Conservation (phyloP, 179 eudicot genomes). For the Spinacia oleracea region DNA sequence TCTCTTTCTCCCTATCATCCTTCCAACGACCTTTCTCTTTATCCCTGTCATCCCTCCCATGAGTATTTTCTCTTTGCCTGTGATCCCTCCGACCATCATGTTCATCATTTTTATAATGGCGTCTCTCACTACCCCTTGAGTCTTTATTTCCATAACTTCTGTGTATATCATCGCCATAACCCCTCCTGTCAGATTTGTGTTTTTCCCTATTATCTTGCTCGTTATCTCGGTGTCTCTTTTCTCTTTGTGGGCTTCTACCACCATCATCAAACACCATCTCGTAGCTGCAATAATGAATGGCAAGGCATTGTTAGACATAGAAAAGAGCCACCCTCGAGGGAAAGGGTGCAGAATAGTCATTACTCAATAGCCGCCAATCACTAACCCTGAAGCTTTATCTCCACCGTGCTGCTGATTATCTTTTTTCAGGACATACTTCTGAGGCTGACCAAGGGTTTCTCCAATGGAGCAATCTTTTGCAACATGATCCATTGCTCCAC, state of each 20-base stretch:
- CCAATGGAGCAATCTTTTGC: conserved; percentile 84
- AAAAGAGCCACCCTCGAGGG: not conserved
- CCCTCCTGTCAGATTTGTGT: conserved; percentile 27
- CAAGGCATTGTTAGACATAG: not conserved
- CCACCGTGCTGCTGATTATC: conserved; percentile 73
- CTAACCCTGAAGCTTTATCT: conserved; percentile 54
- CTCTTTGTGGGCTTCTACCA: conserved; percentile 43
- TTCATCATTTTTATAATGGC: conserved; percentile 32
- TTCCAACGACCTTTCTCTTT: conserved; percentile 1
- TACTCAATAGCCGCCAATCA: not conserved
- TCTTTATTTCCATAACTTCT: conserved; percentile 38
- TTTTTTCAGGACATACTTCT: conserved; percentile 70
- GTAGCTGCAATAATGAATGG: conserved; percentile 50
- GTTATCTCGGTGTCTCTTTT: conserved; percentile 39
- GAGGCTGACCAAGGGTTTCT: conserved; percentile 27
- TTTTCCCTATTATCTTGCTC: conserved; percentile 40
- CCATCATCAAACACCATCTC: conserved; percentile 95
- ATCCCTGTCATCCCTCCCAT: conserved; percentile 25
- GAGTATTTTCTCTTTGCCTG: conserved; percentile 5
- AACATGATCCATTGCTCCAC: conserved; percentile 83
- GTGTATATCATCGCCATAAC: conserved; percentile 24
- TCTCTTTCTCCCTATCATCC: conserved; percentile 11
- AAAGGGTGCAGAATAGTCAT: not conserved
- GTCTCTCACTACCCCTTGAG: conserved; percentile 34
- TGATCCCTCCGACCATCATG: conserved; percentile 11